Evolutionary conservation across 2,329 filamentous ascomycete genomes (phyloP), one percentile per base, ranked within the genome.

Genomic region (Ascochyta pisi): DNA sequence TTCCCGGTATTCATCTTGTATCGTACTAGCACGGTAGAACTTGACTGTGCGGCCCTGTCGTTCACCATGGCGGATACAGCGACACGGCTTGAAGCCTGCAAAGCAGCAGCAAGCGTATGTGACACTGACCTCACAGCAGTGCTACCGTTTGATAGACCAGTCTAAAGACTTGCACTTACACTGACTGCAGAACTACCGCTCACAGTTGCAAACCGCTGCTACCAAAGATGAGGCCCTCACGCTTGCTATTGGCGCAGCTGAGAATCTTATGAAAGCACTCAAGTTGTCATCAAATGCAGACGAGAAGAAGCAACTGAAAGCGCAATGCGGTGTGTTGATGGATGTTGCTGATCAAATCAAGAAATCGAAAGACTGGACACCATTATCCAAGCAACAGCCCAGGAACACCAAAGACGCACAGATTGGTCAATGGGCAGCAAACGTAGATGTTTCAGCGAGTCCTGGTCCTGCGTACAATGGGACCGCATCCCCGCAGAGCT

Each of bases 191-290:
- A 63, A 62, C 7, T 68, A 65, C 37, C 63, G 65, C 73, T 77
- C 75, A 56, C 77, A 77, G 66, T 77, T 88, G 65, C 74, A 79
- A 57, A 71, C 74, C 57, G 79, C 84, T 34, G 71, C 73, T 23
- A 84, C 81, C 43, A 83, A 84, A 62, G 77, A 83, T 63, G 86
- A 87, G 64, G 92, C 91, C 39, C 82, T 97, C 51, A 80, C 87
- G 47, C 84, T 90, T 73, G 88, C 91, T 45, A 91, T 96, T 69
- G 80, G 83, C 61, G 90, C 90, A 4, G 89, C 88, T 22, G 92
- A 97, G 72, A 79, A 89, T 46, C 93, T 95, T 65, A 91, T 97
- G 86, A 85, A 86, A 68, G 91, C 91, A 2, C 79, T 91, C 49
- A 82, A 81, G 56, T 79, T 90, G 56, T 83, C 88, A 6, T 75